Conservation (phyloP, 306 rosid genomes). For the Casuarina equisetifolia region DNA sequence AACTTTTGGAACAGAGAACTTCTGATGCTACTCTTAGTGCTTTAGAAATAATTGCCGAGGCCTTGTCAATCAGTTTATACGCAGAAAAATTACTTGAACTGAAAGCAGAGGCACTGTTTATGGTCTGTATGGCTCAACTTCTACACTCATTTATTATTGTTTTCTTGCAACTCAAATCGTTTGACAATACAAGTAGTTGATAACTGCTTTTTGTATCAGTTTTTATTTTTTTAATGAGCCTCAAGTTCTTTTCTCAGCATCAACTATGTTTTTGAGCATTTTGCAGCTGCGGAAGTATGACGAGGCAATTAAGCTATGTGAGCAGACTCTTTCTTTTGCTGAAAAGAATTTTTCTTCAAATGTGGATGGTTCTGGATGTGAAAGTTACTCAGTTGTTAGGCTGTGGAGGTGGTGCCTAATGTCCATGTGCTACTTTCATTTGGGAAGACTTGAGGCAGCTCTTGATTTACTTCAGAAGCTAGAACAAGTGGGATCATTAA, state of each 20-base stretch:
- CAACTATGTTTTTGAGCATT: conserved; percentile 21
- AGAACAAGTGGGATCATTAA: conserved; percentile 41
- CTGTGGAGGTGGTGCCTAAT: conserved; percentile 85
- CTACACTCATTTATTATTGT: conserved; percentile 14
- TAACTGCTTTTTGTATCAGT: conserved; percentile 11
- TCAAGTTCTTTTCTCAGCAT: conserved; percentile 11
- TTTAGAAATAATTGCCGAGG: conserved; percentile 62
- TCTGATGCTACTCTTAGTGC: conserved; percentile 67
- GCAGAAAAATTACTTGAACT: conserved; percentile 84
- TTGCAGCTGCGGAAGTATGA: conserved; percentile 75
- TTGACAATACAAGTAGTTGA: conserved; percentile 24
- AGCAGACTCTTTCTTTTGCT: conserved; percentile 65
- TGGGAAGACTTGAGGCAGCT: conserved; percentile 87
- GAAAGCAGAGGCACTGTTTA: conserved; percentile 83
- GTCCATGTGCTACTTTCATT: conserved; percentile 76
- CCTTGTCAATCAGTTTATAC: conserved; percentile 63
- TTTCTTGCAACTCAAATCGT: not conserved
- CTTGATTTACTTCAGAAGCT: conserved; percentile 69
- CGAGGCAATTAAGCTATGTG: conserved; percentile 73
- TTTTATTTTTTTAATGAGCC: not conserved
- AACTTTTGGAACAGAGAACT: conserved; percentile 64
- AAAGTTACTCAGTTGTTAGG: conserved; percentile 38
- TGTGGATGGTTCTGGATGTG: conserved; percentile 34
- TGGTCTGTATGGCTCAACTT: conserved; percentile 48
- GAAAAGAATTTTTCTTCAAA: conserved; percentile 60